Evolutionary conservation across 768 basidiomycete species (phyloP), one percentile per base, ranked within the genome.

Genomic region (Suillus clintonianus): DNA sequence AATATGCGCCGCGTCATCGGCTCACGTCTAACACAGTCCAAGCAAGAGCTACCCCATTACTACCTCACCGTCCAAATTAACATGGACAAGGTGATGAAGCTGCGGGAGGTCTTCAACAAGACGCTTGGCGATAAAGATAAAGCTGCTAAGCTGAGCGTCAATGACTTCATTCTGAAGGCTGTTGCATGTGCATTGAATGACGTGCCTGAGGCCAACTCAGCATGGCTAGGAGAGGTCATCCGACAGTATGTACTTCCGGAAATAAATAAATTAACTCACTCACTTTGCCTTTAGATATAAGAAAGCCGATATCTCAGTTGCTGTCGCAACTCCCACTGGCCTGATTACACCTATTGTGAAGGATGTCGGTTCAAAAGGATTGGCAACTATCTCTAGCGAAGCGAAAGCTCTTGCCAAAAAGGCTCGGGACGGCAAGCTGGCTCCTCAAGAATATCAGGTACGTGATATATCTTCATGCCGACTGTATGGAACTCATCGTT

Each of bases 131-230:
- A 93, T 72, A 91, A 92, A 79, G 94, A 95, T 76, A 97, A 96
- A 81, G 79, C 83, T 50, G 88, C 91, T 37, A 99, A 99, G 82
- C 86, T 99, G 59, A 96, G 94, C 69, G 94, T 99, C 64, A 99
- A 99, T 77, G 97, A 99, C 79, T 99, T 99, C 75, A 87, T 99
- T 71, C 88, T 99, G 73, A 99, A 99, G 80, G 97, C 95, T 5
- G 88, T 91, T 37, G 88, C 91, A 10, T 91, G 94, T 70, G 96
- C 97, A 2, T 84, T 99, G 57, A 84, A 86, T 48, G 97, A 99
- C 72, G 96, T 99, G 36, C 97, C 97, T 53, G 97, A 99, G 76
- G 96, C 90, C 68, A 99, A 99, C 82, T 94, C 95, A 59, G 95
- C 96, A 14, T 99, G 97, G 97, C 78, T 98, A 65, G 96, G 96